Percentiles rank a stretch among this genome's conserved stretches.
phyloP scores from a whole-genome alignment of 192 early-diverging fungal genomes.

The Diversispora epigaea region DNA sequence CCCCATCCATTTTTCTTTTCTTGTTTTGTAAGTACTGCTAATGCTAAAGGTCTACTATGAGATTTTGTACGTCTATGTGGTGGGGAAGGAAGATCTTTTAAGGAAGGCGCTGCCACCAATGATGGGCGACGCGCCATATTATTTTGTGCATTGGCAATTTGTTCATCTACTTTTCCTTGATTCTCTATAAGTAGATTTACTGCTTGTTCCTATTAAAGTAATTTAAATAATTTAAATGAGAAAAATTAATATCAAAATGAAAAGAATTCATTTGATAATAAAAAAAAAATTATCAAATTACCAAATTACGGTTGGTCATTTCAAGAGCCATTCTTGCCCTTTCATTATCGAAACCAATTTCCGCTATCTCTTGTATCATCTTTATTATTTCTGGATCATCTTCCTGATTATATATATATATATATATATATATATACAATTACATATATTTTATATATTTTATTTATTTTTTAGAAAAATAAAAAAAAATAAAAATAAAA shows the following conservation, averaged over 20 bases:
- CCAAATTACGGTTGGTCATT: slow-evolving; percentile 55
- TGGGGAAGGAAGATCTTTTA: slow-evolving; percentile 4
- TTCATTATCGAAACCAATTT: slow-evolving; percentile 67
- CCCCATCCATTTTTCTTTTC: slow-evolving; percentile 46
- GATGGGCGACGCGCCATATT: slow-evolving; percentile 30
- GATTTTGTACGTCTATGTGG: slow-evolving; percentile 18
- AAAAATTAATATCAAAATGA: neutral
- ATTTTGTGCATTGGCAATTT: slow-evolving; percentile 35
- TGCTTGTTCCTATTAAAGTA: slow-evolving; percentile 52
- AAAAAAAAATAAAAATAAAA: neutral
- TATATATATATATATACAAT: neutral
- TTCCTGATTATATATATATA: neutral
- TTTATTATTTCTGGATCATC: slow-evolving; percentile 40
- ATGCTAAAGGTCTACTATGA: neutral
- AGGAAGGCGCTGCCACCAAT: slow-evolving; percentile 16
- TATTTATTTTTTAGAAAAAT: neutral
- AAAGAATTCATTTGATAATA: neutral
- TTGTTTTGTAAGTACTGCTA: slow-evolving; percentile 18
- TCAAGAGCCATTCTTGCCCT: slow-evolving; percentile 61
- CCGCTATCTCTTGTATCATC: slow-evolving; percentile 52
- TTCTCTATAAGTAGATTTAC: slow-evolving; percentile 61
- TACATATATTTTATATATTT: too few species aligned
- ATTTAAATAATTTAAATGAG: neutral
- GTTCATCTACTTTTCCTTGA: slow-evolving; percentile 49
- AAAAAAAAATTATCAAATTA: slow-evolving; percentile 31